Percentiles rank a stretch among this genome's conserved stretches.
These are phyloP conservation scores for Cladorrhinum samala DNA, from an alignment of 495 filamentous ascomycete species.

Conservation along the genomic window DNA sequence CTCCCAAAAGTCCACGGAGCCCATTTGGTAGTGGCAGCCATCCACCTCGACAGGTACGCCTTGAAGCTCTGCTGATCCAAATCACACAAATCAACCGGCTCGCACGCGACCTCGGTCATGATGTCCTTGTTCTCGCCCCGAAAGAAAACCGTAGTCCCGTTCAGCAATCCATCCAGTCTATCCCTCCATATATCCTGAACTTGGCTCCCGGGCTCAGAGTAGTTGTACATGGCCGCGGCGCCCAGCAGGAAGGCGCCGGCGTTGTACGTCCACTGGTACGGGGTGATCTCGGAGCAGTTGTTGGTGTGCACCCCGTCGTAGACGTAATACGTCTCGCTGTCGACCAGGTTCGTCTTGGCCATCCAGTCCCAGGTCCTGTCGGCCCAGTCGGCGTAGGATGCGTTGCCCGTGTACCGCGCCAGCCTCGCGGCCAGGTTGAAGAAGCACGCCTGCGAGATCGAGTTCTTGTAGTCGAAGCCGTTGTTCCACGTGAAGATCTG, in stretches of 20 bases:
- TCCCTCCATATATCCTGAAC: slow-evolving; percentile 45
- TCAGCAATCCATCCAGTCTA: slow-evolving; percentile 48
- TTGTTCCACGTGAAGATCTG: slow-evolving; percentile 76
- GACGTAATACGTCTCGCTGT: slow-evolving; percentile 41
- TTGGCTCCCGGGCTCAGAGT: slow-evolving; percentile 42
- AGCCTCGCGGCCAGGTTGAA: slow-evolving; percentile 68
- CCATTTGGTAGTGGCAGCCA: slow-evolving; percentile 65
- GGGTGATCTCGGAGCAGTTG: slow-evolving; percentile 44
- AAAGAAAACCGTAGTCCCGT: slow-evolving; percentile 50
- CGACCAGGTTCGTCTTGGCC: slow-evolving; percentile 40
- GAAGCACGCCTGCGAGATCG: slow-evolving; percentile 62
- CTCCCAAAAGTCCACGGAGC: slow-evolving; percentile 54
- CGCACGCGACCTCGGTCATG: slow-evolving; percentile 70
- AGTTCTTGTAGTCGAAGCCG: slow-evolving; percentile 74
- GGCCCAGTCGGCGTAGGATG: slow-evolving; percentile 67
- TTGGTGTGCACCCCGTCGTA: slow-evolving; percentile 52
- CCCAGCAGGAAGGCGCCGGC: slow-evolving; percentile 64
- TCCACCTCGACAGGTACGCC: slow-evolving; percentile 69
- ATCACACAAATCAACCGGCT: slow-evolving; percentile 56
- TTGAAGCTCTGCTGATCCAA: slow-evolving; percentile 76
- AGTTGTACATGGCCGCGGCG: slow-evolving; percentile 65
- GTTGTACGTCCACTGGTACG: slow-evolving; percentile 65
- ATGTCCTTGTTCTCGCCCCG: slow-evolving; percentile 37
- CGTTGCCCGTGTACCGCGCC: slow-evolving; percentile 62
- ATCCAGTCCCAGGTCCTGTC: slow-evolving; percentile 67